phyloP scores from a whole-genome alignment of 306 rosid genomes.

The Ammopiptanthus mongolicus region DNA sequence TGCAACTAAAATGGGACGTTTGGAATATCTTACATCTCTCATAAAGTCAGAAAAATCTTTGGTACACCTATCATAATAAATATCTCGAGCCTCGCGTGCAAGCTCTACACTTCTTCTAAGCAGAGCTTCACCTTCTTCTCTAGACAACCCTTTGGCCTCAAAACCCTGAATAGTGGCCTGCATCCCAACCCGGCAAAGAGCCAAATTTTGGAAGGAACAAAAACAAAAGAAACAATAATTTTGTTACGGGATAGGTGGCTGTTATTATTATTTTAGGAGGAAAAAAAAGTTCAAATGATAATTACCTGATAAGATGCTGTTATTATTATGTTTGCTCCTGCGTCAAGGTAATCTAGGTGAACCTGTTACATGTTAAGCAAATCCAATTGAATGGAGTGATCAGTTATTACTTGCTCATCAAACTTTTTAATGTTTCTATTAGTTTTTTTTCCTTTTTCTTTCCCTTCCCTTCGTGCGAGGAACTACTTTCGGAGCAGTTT shows the following conservation, averaged over 20 bases:
- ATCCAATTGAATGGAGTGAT: neutral
- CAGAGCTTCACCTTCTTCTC: conserved; percentile 57
- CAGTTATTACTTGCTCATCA: neutral
- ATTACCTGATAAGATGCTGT: conserved; percentile 92
- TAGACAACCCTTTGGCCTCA: conserved; percentile 74
- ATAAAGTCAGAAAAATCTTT: conserved; percentile 51
- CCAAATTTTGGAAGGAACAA: too few species aligned
- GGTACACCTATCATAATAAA: conserved; percentile 52
- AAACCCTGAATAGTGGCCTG: conserved; percentile 93
- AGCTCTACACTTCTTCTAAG: conserved; percentile 75
- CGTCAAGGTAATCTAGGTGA: conserved; percentile 84
- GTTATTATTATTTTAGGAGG: too few species aligned
- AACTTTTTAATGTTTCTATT: neutral
- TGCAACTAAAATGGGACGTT: conserved; percentile 61
- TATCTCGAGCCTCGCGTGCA: conserved; percentile 71
- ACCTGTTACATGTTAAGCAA: conserved; percentile 44
- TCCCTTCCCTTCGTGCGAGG: neutral
- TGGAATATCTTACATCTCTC: conserved; percentile 26
- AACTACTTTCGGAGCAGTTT: too few species aligned
- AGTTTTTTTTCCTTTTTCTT: neutral
- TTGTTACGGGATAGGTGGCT: too few species aligned
- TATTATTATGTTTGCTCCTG: conserved; percentile 81
- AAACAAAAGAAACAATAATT: too few species aligned
- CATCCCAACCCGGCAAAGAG: neutral
- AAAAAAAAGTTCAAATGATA: neutral